phyloP scores from a whole-genome alignment of 129 eudicot genomes.

The Flaveria trinervia region DNA sequence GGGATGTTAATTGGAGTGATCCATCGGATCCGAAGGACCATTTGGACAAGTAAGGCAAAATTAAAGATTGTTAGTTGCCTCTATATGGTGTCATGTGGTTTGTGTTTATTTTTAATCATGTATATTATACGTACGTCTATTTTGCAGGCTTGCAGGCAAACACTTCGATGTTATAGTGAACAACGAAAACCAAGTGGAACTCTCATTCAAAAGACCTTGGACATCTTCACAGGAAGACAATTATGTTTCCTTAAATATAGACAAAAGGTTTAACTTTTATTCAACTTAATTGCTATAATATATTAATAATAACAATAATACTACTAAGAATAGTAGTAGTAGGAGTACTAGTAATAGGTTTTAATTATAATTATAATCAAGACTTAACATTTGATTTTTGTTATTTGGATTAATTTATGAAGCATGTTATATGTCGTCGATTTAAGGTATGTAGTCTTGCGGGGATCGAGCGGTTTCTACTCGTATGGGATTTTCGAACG shows the following conservation, averaged over 20 bases:
- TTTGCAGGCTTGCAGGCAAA: slow-evolving; percentile 39
- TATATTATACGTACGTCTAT: background rate
- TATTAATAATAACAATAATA: no score
- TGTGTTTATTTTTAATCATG: background rate
- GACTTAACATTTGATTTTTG: background rate
- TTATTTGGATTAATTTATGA: background rate
- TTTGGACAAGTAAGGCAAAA: slow-evolving; percentile 42
- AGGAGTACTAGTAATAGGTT: no score
- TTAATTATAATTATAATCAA: no score
- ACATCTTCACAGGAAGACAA: slow-evolving; percentile 3
- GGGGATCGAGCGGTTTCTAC: slow-evolving; percentile 66
- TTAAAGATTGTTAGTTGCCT: slow-evolving; percentile 24
- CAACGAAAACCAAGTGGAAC: slow-evolving; percentile 39
- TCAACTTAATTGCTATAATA: no score
- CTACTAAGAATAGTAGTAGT: no score
- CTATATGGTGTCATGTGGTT: slow-evolving; percentile 14
- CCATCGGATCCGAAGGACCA: slow-evolving; percentile 18
- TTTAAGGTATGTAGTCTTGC: slow-evolving; percentile 55
- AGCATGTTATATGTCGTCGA: background rate
- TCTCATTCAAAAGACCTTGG: slow-evolving; percentile 47
- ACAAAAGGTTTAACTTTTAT: slow-evolving; percentile 34
- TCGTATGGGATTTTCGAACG: slow-evolving; percentile 62
- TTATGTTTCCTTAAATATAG: slow-evolving; percentile 35
- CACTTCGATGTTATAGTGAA: slow-evolving; percentile 27
- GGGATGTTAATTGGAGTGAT: slow-evolving; percentile 50